A percentile compares a stretch with the other conserved stretches of the same genome.
Evolutionary conservation across 2,329 filamentous ascomycete genomes (phyloP).

Genomic region (Ceratocystis variospora): DNA sequence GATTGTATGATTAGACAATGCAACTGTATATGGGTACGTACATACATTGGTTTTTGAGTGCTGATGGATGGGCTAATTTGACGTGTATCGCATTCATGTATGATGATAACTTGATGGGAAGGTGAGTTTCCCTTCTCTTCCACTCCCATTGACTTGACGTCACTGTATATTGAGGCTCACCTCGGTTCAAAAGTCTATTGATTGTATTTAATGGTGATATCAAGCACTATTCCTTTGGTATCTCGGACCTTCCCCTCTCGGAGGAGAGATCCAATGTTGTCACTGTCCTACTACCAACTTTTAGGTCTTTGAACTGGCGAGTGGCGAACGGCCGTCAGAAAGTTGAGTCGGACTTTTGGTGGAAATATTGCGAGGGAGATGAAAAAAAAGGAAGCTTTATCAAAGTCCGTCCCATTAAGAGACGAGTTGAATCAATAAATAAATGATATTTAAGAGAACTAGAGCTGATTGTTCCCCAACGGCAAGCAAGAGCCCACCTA

Average conservation of each 20-base stretch:
- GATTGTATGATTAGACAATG: background rate
- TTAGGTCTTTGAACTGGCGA: background rate
- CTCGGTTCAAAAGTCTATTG: background rate
- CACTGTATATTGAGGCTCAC: background rate
- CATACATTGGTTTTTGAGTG: background rate
- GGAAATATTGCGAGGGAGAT: background rate
- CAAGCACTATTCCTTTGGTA: background rate
- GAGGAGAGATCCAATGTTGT: background rate
- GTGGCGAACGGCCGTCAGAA: background rate
- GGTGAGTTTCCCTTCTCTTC: no score
- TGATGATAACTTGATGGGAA: no score
- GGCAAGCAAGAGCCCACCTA: conserved; percentile 10
- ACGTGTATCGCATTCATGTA: background rate
- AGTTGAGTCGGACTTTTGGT: background rate
- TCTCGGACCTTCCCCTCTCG: background rate
- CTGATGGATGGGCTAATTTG: background rate
- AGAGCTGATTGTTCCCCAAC: conserved; percentile 16
- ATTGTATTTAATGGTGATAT: background rate
- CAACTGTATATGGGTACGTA: background rate
- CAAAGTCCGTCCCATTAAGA: background rate
- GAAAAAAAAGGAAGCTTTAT: background rate
- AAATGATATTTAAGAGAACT: background rate
- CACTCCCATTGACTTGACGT: background rate
- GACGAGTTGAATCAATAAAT: background rate
- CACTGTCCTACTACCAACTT: background rate